Conservation (phyloP, 768 basidiomycete genomes). For the Trichaptum fuscoviolaceum region DNA sequence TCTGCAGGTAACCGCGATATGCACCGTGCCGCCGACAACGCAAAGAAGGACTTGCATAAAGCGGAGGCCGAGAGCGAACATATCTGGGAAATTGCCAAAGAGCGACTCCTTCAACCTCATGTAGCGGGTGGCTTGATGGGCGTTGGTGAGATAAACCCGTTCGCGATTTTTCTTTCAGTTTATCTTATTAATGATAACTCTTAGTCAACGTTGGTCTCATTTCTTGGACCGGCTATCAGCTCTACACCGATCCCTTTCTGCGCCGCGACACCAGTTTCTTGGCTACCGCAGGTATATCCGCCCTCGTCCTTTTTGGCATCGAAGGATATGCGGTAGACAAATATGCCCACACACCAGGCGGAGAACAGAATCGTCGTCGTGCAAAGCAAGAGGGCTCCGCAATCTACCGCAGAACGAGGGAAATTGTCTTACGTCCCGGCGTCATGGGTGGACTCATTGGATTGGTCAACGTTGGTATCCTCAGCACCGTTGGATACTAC, state of each 20-base stretch:
- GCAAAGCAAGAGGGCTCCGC: slow-evolving; percentile 52
- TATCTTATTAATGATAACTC: neutral
- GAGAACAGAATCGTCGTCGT: slow-evolving; percentile 53
- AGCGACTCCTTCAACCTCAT: slow-evolving; percentile 56
- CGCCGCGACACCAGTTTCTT: slow-evolving; percentile 53
- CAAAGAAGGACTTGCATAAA: slow-evolving; percentile 34
- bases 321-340: slow-evolving; percentile 62
- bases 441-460: slow-evolving; percentile 54
- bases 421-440: slow-evolving; percentile 57
- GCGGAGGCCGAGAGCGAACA: slow-evolving; percentile 47
- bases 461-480: slow-evolving; percentile 56
- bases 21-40: slow-evolving; percentile 16
- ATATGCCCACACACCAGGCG: slow-evolving; percentile 52
- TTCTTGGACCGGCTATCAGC: slow-evolving; percentile 53
- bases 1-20: neutral
- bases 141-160: slow-evolving; percentile 36
- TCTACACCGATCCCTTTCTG: slow-evolving; percentile 57
- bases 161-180: slow-evolving; percentile 17
- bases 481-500: slow-evolving; percentile 59
- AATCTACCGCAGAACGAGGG: slow-evolving; percentile 48
- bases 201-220: slow-evolving; percentile 68
- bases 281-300: slow-evolving; percentile 46
- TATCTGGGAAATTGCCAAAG: slow-evolving; percentile 46
- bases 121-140: slow-evolving; percentile 71
- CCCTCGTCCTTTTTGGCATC: slow-evolving; percentile 51